These are phyloP conservation scores for Sporothrix schenckii DNA, from an alignment of 2,329 filamentous ascomycete species.

Conservation along the genomic window DNA sequence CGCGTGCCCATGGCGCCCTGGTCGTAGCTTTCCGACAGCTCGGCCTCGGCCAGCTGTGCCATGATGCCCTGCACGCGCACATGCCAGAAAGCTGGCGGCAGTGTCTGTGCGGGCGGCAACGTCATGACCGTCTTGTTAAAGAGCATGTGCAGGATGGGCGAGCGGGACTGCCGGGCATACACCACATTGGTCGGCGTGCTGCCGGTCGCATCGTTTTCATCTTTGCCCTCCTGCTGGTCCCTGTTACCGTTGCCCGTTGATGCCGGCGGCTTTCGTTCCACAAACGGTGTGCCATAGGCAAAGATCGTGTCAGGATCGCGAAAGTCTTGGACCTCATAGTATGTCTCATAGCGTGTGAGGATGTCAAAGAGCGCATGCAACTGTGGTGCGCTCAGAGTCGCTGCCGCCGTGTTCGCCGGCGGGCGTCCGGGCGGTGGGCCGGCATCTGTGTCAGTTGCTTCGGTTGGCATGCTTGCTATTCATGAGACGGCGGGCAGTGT, in stretches of 20 bases:
- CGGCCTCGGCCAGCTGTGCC: conserved; percentile 64
- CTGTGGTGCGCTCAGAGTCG: conserved; percentile 44
- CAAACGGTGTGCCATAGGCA: conserved; percentile 72
- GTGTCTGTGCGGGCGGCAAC: conserved; percentile 66
- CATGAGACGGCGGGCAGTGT: background rate
- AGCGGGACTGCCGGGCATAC: conserved; percentile 49
- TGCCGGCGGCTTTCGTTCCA: conserved; percentile 33
- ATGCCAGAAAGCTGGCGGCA: conserved; percentile 67
- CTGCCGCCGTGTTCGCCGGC: background rate
- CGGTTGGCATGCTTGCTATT: conserved; percentile 1
- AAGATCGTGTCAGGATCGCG: conserved; percentile 65
- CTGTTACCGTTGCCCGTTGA: background rate
- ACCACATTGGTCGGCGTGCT: background rate
- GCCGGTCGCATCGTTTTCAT: background rate
- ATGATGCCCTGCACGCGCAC: conserved; percentile 63
- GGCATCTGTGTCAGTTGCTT: conserved; percentile 9
- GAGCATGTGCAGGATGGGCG: conserved; percentile 70
- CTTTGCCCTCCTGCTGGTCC: background rate
- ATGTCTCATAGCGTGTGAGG: conserved; percentile 62
- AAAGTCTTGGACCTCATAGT: conserved; percentile 72
- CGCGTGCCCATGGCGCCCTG: conserved; percentile 73
- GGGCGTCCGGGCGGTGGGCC: background rate
- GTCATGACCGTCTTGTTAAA: conserved; percentile 66
- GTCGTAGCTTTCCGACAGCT: conserved; percentile 80
- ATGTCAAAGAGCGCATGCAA: conserved; percentile 61